A percentile compares a stretch with the other conserved stretches of the same genome.
These are phyloP conservation scores for Phytophthora kernoviae DNA, from an alignment of 352 stramenopile genomes.

Conservation along the genomic window DNA sequence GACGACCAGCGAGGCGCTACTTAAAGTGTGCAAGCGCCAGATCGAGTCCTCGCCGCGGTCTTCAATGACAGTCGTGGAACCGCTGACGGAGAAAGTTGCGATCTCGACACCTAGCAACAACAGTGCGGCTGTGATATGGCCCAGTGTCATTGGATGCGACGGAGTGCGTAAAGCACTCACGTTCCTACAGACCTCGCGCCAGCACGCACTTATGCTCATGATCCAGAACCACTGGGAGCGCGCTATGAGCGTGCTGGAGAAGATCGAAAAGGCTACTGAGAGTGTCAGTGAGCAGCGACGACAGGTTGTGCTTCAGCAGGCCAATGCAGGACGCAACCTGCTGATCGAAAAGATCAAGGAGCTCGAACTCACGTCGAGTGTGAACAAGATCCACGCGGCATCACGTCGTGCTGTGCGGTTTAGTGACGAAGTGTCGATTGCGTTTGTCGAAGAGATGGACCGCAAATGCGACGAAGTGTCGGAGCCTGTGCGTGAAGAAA, in stretches of 20 bases:
- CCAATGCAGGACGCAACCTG: slow-evolving; percentile 43
- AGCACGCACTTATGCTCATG: slow-evolving; percentile 79
- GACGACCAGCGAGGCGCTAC: slow-evolving; percentile 47
- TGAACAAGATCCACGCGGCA: neutral
- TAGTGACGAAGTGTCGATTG: slow-evolving; percentile 56
- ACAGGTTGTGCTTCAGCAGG: slow-evolving; percentile 69
- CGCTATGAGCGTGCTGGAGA: slow-evolving; percentile 72
- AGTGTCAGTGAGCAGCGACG: slow-evolving; percentile 63
- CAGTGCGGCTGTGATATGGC: slow-evolving; percentile 31
- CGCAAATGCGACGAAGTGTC: slow-evolving; percentile 49
- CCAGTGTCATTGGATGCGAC: slow-evolving; percentile 55
- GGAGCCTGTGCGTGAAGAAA: slow-evolving; percentile 70
- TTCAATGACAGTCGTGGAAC: slow-evolving; percentile 10
- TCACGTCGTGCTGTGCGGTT: slow-evolving; percentile 56
- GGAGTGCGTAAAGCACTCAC: slow-evolving; percentile 65
- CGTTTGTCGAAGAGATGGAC: slow-evolving; percentile 67
- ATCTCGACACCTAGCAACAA: slow-evolving; percentile 1
- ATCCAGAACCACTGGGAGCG: slow-evolving; percentile 82
- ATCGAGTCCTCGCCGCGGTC: slow-evolving; percentile 57
- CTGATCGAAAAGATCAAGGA: slow-evolving; percentile 43
- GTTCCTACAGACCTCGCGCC: slow-evolving; percentile 69
- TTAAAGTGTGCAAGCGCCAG: slow-evolving; percentile 67
- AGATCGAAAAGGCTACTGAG: slow-evolving; percentile 77
- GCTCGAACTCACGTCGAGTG: slow-evolving; percentile 22
- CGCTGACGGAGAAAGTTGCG: slow-evolving; percentile 19